These are phyloP conservation scores for Hondaea fermentalgiana DNA, from an alignment of 108 stramenopile genomes.

Conservation along the genomic window DNA sequence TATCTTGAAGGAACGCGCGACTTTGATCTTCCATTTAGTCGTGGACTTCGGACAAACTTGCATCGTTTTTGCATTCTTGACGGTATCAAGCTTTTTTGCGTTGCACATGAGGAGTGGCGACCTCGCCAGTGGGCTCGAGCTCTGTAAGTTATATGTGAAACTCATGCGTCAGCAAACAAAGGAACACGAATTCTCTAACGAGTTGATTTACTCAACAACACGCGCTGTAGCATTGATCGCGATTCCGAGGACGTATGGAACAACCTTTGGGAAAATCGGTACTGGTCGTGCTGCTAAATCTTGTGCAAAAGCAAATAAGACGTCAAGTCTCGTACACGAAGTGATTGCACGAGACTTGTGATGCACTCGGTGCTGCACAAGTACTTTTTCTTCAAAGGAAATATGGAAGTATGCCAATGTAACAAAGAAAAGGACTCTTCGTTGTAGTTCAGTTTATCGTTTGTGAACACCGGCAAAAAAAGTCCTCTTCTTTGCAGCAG, in stretches of 20 bases:
- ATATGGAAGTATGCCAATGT: too few relatives aligned
- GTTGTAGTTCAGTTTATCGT: too few relatives aligned
- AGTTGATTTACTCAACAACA: too few relatives aligned
- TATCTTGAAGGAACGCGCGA: conserved; percentile 13
- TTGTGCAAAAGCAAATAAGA: background rate
- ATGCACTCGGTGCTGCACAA: too few relatives aligned
- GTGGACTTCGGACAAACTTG: background rate
- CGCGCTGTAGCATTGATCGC: background rate
- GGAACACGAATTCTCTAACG: too few relatives aligned
- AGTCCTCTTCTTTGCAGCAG: too few relatives aligned
- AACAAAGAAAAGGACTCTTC: too few relatives aligned
- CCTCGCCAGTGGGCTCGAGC: background rate
- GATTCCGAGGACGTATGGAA: conserved; percentile 13
- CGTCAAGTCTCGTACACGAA: background rate
- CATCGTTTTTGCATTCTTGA: background rate
- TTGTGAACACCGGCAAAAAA: too few relatives aligned
- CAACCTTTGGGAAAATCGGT: conserved; percentile 15
- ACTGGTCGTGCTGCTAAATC: conserved; percentile 8
- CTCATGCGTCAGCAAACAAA: background rate
- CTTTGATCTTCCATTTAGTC: conserved; percentile 17
- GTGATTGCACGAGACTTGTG: too few relatives aligned
- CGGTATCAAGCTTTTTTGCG: background rate
- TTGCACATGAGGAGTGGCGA: background rate
- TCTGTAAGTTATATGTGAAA: background rate
- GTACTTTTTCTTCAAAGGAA: too few relatives aligned